phyloP scores from a whole-genome alignment of 805 yeast species.

The Teunomyces gatunensis region DNA sequence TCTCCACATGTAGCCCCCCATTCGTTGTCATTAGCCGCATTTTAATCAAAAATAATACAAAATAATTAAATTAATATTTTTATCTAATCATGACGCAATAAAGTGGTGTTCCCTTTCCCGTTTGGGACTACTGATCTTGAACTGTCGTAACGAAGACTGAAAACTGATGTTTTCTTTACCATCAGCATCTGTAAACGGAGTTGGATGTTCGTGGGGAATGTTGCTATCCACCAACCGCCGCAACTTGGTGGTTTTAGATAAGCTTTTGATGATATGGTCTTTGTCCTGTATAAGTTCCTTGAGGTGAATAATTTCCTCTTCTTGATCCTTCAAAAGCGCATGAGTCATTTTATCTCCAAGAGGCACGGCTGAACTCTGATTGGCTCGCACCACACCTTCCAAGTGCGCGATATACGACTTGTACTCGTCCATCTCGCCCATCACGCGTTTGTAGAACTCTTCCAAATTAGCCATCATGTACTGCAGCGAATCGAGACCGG shows the following conservation, averaged over 20 bases:
- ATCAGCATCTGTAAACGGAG: not conserved
- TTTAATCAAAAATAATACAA: no score
- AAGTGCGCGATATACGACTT: conserved; percentile 58
- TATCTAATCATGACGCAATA: not conserved
- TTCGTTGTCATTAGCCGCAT: no score
- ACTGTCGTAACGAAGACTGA: conserved; percentile 15
- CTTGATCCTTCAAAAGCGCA: conserved; percentile 52
- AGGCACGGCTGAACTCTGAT: conserved; percentile 6
- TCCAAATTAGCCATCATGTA: conserved; percentile 46
- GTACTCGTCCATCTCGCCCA: conserved; percentile 55
- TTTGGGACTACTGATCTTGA: conserved; percentile 20
- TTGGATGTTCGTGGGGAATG: conserved; percentile 5
- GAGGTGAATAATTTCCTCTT: conserved; percentile 62
- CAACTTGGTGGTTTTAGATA: conserved; percentile 62
- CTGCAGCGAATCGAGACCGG: conserved; percentile 40
- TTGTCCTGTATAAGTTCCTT: conserved; percentile 64
- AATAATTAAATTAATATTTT: not conserved
- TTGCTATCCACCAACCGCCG: conserved; percentile 42
- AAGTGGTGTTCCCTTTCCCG: conserved; percentile 5
- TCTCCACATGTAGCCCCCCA: no score
- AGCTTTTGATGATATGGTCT: conserved; percentile 73
- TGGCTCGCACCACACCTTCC: conserved; percentile 42
- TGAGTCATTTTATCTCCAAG: conserved; percentile 18
- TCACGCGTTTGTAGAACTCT: conserved; percentile 46
- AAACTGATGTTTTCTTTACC: not conserved